Percentiles rank a stretch among this genome's conserved stretches.
These are phyloP conservation scores for Schizophyllum commune DNA, from an alignment of 1,284 basidiomycete species.

Conservation along the genomic window DNA sequence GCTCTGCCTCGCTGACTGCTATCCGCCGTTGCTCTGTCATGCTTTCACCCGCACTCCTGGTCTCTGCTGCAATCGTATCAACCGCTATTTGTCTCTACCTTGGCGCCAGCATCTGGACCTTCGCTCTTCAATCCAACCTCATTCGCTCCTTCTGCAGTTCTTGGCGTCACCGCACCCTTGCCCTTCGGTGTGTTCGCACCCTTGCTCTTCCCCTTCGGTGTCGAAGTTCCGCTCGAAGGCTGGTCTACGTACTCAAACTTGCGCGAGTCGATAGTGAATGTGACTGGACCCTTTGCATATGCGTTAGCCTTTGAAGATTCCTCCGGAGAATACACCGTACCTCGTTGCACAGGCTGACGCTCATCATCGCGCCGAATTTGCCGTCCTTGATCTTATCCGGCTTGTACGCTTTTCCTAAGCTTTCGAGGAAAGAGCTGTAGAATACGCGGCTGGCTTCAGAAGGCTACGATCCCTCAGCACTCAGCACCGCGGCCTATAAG, in stretches of 20 bases:
- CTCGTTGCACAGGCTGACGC: slow-evolving; percentile 79
- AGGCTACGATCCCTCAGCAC: slow-evolving; percentile 32
- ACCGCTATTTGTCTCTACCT: too few species aligned
- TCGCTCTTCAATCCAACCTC: too few species aligned
- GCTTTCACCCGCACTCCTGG: not conserved
- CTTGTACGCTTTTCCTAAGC: slow-evolving; percentile 57
- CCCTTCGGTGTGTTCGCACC: not conserved
- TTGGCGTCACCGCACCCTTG: not conserved
- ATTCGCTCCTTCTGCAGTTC: not conserved
- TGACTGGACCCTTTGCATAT: slow-evolving; percentile 85
- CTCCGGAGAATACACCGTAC: too few species aligned
- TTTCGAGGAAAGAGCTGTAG: slow-evolving; percentile 67
- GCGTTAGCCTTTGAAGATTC: too few species aligned
- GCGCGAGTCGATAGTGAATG: slow-evolving; percentile 73
- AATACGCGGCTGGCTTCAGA: slow-evolving; percentile 60
- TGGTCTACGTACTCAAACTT: slow-evolving; percentile 48
- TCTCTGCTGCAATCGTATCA: too few species aligned
- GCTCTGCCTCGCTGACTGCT: not conserved
- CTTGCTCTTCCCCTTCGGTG: not conserved
- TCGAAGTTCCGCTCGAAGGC: not conserved
- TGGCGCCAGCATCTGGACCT: too few species aligned
- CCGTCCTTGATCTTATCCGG: slow-evolving; percentile 80
- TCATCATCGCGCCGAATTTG: slow-evolving; percentile 93
- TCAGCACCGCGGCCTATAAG: not conserved
- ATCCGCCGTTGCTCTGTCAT: not conserved